Evolutionary conservation across 2,329 filamentous ascomycete genomes (phyloP), one percentile per base, ranked within the genome.

Genomic region (Scorias spongiosa): DNA sequence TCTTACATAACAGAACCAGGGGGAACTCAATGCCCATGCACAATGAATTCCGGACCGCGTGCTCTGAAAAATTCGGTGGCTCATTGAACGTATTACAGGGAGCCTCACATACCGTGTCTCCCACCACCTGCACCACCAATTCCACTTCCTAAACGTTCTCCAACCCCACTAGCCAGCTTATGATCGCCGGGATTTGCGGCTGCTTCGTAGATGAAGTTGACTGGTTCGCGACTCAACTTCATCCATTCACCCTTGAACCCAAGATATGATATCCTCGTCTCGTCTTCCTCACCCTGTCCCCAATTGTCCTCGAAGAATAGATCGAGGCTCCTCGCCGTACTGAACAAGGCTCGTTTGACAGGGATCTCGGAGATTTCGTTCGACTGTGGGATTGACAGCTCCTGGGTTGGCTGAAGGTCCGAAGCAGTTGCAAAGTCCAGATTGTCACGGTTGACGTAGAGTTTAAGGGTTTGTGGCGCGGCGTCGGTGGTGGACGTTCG

Each of bases 221-320:
- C 69, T 1, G 91, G 87, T 59, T 89, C 85, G 44, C 81, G 73
- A 40, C 81, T 91, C 57, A 93, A 64, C 60, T 80, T 78, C 75
- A 91, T 91, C 72, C 86, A 96, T 64, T 94, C 85, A 18, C 91
- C 91, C 65, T 85, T 88, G 69, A 98, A 96, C 1, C 84, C 91
- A 45, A 96, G 50, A 65, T 95, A 98, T 48, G 72, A 79, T 2
- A 96, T 62, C 41, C 78, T 73, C 39, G 84, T 89, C 44, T 81
- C 78, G 44, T 93, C 84, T 58, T 88, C 84, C 11, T 86, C 83
- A 0, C 78, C 85, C 10, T 59, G 57, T 40, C 77, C 74, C 53
- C 89, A 94, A 59, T 96, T 98, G 61, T 95, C 85, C 55, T 84
- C 81, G 54, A 96, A 83, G 68, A 96, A 96, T 41, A 98, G 69